Evolutionary conservation across 2,329 filamentous ascomycete genomes (phyloP).

Genomic region (Fusarium citri): DNA sequence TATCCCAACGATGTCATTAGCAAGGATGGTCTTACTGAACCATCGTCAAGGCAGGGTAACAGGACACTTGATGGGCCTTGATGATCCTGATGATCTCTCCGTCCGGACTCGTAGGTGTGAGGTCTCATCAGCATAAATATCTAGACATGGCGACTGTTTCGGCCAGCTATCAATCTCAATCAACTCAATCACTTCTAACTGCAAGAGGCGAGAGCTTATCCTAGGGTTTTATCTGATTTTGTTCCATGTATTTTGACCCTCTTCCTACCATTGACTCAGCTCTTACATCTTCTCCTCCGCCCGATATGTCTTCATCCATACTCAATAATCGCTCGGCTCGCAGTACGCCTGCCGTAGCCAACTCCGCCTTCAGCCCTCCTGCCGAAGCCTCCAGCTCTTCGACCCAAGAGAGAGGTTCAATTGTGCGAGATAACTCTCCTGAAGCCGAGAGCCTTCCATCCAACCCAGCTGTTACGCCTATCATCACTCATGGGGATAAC

Average conservation of each 20-base stretch:
- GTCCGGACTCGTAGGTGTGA: conserved; percentile 14
- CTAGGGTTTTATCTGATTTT: conserved; percentile 4
- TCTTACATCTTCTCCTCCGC: conserved; percentile 21
- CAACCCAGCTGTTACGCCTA: conserved; percentile 18
- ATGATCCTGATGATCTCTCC: conserved; percentile 11
- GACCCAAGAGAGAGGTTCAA: conserved; percentile 26
- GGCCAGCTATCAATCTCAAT: conserved; percentile 1
- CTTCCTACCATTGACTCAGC: conserved; percentile 32
- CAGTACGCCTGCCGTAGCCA: conserved; percentile 41
- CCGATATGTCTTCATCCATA: conserved; percentile 39
- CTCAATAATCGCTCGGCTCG: conserved; percentile 38
- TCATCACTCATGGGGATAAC: conserved; percentile 23
- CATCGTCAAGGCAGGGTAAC: conserved; percentile 35
- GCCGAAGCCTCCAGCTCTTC: conserved; percentile 28
- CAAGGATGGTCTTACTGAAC: conserved; percentile 38
- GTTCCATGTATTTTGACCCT: conserved; percentile 30
- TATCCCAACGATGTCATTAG: conserved; percentile 40
- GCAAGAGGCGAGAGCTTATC: conserved; percentile 11
- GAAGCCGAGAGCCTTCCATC: conserved; percentile 14
- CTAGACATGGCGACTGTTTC: conserved; percentile 17
- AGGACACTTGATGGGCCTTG: conserved; percentile 12
- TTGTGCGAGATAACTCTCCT: conserved; percentile 20
- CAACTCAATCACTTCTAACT: conserved; percentile 7
- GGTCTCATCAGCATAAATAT: conserved; percentile 38
- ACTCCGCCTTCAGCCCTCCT: conserved; percentile 36